These are phyloP conservation scores for Penicillium sp. DNA, from an alignment of 2,329 filamentous ascomycete genomes.

Conservation along the genomic window DNA sequence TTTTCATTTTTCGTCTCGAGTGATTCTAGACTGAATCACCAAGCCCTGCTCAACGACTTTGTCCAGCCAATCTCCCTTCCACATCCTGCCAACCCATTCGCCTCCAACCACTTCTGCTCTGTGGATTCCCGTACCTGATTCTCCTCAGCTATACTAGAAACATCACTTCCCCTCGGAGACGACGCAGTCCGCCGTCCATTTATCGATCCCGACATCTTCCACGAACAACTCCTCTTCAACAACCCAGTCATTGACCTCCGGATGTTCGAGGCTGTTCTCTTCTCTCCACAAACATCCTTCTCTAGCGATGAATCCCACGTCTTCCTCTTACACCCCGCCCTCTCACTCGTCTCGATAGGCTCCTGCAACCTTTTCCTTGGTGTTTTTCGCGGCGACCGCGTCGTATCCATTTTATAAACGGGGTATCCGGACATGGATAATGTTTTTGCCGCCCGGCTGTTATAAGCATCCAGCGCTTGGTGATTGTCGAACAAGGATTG, in stretches of 20 bases:
- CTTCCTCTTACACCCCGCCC: neutral
- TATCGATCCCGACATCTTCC: conserved; percentile 13
- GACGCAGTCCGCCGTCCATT: conserved; percentile 2
- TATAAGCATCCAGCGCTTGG: conserved; percentile 6
- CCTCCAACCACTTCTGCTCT: conserved; percentile 16
- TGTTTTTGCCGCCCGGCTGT: conserved; percentile 3
- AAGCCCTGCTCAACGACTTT: neutral
- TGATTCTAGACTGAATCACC: too few species aligned
- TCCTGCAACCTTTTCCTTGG: conserved; percentile 10
- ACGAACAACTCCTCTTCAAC: conserved; percentile 11
- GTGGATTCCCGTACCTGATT: conserved; percentile 8
- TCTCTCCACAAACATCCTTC: neutral
- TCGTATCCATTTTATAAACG: conserved; percentile 16
- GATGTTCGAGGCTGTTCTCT: conserved; percentile 5
- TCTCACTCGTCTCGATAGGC: conserved; percentile 8
- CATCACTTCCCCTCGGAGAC: conserved; percentile 13
- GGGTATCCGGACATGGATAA: conserved; percentile 16
- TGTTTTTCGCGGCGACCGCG: conserved; percentile 8
- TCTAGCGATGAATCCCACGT: neutral
- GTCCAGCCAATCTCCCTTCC: conserved; percentile 1
- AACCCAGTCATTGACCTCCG: conserved; percentile 13
- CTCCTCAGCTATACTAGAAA: conserved; percentile 11
- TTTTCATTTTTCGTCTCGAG: too few species aligned
- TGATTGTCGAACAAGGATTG: conserved; percentile 15
- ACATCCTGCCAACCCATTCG: conserved; percentile 3